These are phyloP conservation scores for Ligustrum vulgare DNA, from an alignment of 257 asterid genomes.

Conservation along the genomic window DNA sequence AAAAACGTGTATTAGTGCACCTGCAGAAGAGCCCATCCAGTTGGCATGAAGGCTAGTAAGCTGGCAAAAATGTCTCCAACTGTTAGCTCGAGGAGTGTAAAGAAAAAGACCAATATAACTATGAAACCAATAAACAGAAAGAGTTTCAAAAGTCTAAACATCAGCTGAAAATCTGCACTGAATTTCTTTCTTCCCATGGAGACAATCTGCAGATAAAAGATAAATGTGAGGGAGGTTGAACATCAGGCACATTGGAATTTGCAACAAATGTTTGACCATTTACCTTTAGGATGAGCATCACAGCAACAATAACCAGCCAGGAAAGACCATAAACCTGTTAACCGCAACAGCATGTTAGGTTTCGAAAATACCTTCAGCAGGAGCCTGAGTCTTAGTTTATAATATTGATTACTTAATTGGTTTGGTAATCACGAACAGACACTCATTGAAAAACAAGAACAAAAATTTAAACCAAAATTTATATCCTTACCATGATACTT, in stretches of 20 bases:
- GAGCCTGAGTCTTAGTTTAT: not conserved
- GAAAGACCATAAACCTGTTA: constrained; percentile 83
- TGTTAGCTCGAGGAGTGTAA: constrained; percentile 69
- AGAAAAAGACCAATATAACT: constrained; percentile 50
- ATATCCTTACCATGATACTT: constrained; percentile 35
- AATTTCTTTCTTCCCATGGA: constrained; percentile 89
- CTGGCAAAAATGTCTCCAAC: constrained; percentile 71
- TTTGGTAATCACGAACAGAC: not conserved
- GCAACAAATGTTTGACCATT: constrained; percentile 11
- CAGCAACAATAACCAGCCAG: constrained; percentile 85
- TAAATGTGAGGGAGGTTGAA: too few relatives aligned
- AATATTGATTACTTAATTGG: not conserved
- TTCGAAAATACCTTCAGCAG: not conserved
- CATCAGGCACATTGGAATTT: too few relatives aligned
- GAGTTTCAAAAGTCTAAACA: constrained; percentile 86
- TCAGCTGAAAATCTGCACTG: constrained; percentile 91
- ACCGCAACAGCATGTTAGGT: constrained; percentile 10
- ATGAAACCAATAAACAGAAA: constrained; percentile 61
- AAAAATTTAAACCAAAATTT: not conserved
- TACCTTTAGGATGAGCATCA: constrained; percentile 71
- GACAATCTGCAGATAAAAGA: constrained; percentile 55
- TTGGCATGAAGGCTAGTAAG: constrained; percentile 82
- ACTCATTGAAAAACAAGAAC: not conserved
- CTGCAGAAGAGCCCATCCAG: constrained; percentile 78
- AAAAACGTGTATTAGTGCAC: not conserved